Evolutionary conservation across 2,329 filamentous ascomycete genomes (phyloP).

Genomic region (Phialemoniopsis sp.): DNA sequence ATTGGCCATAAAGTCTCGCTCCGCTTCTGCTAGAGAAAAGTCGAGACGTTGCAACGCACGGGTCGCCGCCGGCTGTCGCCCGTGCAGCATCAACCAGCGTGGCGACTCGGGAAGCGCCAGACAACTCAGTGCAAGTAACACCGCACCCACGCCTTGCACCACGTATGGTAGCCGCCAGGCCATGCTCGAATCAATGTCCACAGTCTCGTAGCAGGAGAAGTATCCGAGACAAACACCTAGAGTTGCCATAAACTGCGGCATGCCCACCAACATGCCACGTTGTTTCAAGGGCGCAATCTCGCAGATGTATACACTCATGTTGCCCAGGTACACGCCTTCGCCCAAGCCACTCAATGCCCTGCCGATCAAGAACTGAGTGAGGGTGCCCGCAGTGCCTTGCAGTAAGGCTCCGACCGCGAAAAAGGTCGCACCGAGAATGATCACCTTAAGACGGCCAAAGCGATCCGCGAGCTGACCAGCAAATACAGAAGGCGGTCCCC

Average conservation of each 20-base stretch:
- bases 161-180: conserved; percentile 55
- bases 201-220: conserved; percentile 56
- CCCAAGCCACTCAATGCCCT: conserved; percentile 53
- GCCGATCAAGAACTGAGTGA: conserved; percentile 51
- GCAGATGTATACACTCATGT: conserved; percentile 53
- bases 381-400: conserved; percentile 38
- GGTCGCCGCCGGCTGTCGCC: conserved; percentile 39
- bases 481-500: conserved; percentile 50
- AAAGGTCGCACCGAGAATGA: conserved; percentile 49
- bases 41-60: conserved; percentile 34
- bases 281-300: conserved; percentile 52
- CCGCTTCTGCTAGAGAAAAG: conserved; percentile 37
- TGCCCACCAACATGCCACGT: conserved; percentile 45
- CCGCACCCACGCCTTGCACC: conserved; percentile 35
- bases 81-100: conserved; percentile 50
- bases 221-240: conserved; percentile 50
- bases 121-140: conserved; percentile 31
- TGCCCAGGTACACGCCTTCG: conserved; percentile 54
- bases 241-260: conserved; percentile 48
- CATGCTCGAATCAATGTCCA: conserved; percentile 36
- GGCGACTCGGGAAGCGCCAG: conserved; percentile 49
- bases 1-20: conserved; percentile 32
- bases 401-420: conserved; percentile 50
- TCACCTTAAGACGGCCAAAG: conserved; percentile 49
- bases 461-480: conserved; percentile 55